Evolutionary conservation across 805 yeast species (phyloP).

Genomic region (Ogataea corticis): DNA sequence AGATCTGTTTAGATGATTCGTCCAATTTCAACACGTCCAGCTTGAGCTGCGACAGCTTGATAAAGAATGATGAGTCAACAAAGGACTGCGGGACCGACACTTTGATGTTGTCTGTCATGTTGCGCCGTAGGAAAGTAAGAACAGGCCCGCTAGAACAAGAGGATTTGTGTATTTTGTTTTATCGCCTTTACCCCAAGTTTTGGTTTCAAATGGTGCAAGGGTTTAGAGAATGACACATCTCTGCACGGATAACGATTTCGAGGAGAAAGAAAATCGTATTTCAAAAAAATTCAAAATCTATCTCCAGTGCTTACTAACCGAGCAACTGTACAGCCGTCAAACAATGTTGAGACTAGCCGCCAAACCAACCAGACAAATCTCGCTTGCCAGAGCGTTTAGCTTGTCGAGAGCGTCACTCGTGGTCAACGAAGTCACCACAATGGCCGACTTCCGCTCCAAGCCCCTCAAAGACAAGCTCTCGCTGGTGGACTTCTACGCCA

Average conservation of each 20-base stretch:
- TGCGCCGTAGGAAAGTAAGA: background rate
- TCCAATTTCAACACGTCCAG: constrained; percentile 72
- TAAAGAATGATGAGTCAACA: constrained; percentile 86
- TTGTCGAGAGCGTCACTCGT: constrained; percentile 6
- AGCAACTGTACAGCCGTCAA: too few relatives aligned
- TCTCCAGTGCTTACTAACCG: background rate
- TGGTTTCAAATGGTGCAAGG: constrained; percentile 3
- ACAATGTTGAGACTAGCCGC: background rate
- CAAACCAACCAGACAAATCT: background rate
- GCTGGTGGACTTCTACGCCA: constrained; percentile 66
- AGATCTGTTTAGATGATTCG: constrained; percentile 42
- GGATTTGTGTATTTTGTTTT: background rate
- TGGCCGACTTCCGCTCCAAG: constrained; percentile 38
- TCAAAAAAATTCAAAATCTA: background rate
- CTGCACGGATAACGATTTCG: background rate
- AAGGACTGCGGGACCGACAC: constrained; percentile 64
- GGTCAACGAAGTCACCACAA: constrained; percentile 36
- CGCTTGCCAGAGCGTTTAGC: constrained; percentile 18
- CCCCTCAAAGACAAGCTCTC: constrained; percentile 42
- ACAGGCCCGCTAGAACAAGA: background rate
- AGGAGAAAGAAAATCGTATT: background rate
- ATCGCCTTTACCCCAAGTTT: constrained; percentile 8
- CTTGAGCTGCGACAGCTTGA: constrained; percentile 68
- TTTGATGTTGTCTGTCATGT: constrained; percentile 23
- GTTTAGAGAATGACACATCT: too few relatives aligned